Evolutionary conservation across 345 rosid species (phyloP), one percentile per base, ranked within the genome.

Genomic region (Acer yangbiense): DNA sequence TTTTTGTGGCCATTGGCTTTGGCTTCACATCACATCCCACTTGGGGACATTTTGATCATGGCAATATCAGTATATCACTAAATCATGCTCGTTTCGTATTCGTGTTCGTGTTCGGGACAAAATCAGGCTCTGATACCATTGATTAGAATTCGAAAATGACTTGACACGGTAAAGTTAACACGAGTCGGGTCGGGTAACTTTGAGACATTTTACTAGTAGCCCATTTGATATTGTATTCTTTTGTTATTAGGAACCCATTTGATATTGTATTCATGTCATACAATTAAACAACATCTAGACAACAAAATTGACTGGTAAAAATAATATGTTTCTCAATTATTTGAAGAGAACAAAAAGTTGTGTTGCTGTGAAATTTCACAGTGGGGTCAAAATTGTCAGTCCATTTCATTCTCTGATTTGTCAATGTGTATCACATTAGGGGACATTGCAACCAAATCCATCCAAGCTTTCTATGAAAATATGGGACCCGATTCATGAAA

Each of bases 401-500:
- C 43, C 78, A 21, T 67, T 50, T 48, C 65, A 2, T 18, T 65
- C 52, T 72, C 35, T 54, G 41, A 16, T 68, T 20, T 76, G 77
- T 72, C 75, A 63, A 44, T 32, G 55, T 68, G 54, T 54, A 52
- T 41, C 68, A 41, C 18, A 52, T 32, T 43, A 1, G 68, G 78
- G 68, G n/a, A 73, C 80, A 72, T 17, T 23, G 64, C 72, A 32
- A 20, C 32, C 60, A 57, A 21, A 68, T 3, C 9, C 25, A 35
- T 20, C 60, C 25, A 29, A 63, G 66, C 62, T 50, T 60, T 39
- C 20, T 41, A 21, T 69, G 39, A 50, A 50, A 50, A 50, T 50
- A 50, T 50, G 55, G 55, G 78, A 68, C 71, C 81, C 20, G 9
- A n/a, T 23, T 48, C 41, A 63, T 60, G n/a, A 55, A 43, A 8